Evolutionary conservation across 2,329 filamentous ascomycete genomes (phyloP).

Genomic region (Trichoderma hamatum): DNA sequence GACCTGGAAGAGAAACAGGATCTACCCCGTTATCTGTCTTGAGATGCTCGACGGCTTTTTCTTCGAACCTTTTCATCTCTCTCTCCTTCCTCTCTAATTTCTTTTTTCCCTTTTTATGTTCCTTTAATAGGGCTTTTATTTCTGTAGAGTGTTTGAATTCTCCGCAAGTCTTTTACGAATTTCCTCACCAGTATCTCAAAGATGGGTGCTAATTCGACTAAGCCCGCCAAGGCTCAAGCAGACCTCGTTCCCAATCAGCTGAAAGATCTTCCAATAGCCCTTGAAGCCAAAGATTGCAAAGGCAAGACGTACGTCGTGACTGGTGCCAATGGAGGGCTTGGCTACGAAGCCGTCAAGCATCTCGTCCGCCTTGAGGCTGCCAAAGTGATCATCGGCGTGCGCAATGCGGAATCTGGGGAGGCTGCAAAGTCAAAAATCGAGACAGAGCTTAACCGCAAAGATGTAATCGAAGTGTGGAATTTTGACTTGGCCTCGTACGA

Average conservation of each 20-base stretch:
- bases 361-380: constrained; percentile 44
- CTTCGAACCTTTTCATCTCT: too few relatives aligned
- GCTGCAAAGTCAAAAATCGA: constrained; percentile 45
- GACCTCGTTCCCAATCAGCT: constrained; percentile 11
- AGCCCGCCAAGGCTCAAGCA: not conserved
- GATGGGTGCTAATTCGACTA: not conserved
- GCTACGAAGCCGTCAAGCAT: constrained; percentile 47
- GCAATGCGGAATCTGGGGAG: constrained; percentile 45
- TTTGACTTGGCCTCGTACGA: constrained; percentile 48
- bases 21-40: not conserved
- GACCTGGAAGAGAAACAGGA: not conserved
- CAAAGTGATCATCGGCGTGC: constrained; percentile 49
- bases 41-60: not conserved
- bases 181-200: not conserved
- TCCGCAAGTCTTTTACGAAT: not conserved
- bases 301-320: constrained; percentile 42
- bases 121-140: not conserved
- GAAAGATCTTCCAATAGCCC: constrained; percentile 10
- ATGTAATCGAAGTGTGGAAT: constrained; percentile 47
- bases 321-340: constrained; percentile 47
- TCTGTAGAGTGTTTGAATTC: not conserved
- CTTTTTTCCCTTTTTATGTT: not conserved
- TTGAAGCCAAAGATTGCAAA: constrained; percentile 3
- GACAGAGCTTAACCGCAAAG: constrained; percentile 32
- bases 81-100: not conserved